Conservation (phyloP, 805 yeast species). For the Candida montana region DNA sequence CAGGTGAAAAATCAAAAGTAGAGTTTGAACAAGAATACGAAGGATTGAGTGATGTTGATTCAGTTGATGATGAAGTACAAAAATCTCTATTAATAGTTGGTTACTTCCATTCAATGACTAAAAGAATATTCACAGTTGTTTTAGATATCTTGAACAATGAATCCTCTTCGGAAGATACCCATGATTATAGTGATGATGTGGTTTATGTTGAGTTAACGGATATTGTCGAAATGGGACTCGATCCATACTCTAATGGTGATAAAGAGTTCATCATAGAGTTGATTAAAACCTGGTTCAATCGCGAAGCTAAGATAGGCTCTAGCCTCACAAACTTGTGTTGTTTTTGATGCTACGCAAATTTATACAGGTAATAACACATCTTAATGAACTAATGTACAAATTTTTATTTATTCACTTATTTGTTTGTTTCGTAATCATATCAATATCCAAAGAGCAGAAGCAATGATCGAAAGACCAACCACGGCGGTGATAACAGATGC, state of each 20-base stretch:
- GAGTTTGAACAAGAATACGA: constrained; percentile 38
- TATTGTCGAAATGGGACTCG: constrained; percentile 52
- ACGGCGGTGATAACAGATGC: constrained; percentile 61
- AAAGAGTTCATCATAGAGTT: constrained; percentile 38
- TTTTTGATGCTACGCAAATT: constrained; percentile 6
- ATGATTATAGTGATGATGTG: constrained; percentile 9
- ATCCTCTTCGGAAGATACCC: constrained; percentile 10
- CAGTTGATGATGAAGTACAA: constrained; percentile 20
- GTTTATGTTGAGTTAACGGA: constrained; percentile 29
- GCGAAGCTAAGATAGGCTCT: constrained; percentile 36
- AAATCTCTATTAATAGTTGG: constrained; percentile 35
- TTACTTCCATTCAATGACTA: constrained; percentile 46
- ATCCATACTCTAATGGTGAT: constrained; percentile 45
- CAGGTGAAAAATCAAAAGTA: constrained; percentile 52
- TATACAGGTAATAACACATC: not conserved
- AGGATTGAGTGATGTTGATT: constrained; percentile 21
- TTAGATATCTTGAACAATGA: constrained; percentile 33
- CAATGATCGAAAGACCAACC: constrained; percentile 37
- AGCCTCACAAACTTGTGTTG: constrained; percentile 32
- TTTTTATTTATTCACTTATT: too few relatives aligned
- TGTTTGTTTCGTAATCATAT: constrained; percentile 17
- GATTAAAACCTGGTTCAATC: constrained; percentile 43
- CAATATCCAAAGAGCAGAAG: constrained; percentile 36
- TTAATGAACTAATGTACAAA: not conserved
- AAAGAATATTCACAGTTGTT: constrained; percentile 35